These are phyloP conservation scores for Fusarium piperis DNA, from an alignment of 2,329 filamentous ascomycete genomes.

Conservation along the genomic window DNA sequence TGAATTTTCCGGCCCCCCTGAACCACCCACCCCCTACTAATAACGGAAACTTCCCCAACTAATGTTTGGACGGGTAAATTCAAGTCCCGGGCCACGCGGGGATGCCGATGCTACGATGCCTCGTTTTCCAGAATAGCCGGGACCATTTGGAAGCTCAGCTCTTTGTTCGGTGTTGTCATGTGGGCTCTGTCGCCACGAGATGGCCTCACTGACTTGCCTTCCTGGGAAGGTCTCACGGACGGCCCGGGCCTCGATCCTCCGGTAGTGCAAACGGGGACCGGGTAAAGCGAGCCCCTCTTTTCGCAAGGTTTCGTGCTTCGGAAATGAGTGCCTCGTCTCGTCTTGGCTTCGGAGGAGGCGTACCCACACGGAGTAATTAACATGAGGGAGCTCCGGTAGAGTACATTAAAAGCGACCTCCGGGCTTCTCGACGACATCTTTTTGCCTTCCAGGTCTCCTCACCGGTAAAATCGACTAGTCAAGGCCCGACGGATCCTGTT, in stretches of 20 bases:
- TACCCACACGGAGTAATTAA: conserved; percentile 20
- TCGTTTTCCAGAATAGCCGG: not conserved
- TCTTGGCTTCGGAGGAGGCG: not conserved
- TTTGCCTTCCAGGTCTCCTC: conserved; percentile 1
- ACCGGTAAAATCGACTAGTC: conserved; percentile 23
- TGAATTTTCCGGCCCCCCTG: conserved; percentile 14
- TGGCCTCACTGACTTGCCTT: not conserved
- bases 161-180: conserved; percentile 2
- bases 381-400: not conserved
- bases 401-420: not conserved
- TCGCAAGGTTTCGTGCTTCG: conserved; percentile 18
- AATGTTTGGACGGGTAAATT: not conserved
- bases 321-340: conserved; percentile 18
- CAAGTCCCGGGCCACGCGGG: conserved; percentile 10
- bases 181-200: conserved; percentile 9
- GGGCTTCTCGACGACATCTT: not conserved
- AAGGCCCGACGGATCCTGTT: not conserved
- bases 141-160: not conserved
- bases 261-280: conserved; percentile 17
- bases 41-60: not conserved
- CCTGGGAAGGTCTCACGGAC: conserved; percentile 8
- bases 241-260: conserved; percentile 26
- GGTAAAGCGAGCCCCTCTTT: conserved; percentile 16
- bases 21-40: not conserved
- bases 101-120: conserved; percentile 18